Base-by-base conservation (phyloP, 2,329 filamentous ascomycete species). In the Mycogone perniciosa region DNA sequence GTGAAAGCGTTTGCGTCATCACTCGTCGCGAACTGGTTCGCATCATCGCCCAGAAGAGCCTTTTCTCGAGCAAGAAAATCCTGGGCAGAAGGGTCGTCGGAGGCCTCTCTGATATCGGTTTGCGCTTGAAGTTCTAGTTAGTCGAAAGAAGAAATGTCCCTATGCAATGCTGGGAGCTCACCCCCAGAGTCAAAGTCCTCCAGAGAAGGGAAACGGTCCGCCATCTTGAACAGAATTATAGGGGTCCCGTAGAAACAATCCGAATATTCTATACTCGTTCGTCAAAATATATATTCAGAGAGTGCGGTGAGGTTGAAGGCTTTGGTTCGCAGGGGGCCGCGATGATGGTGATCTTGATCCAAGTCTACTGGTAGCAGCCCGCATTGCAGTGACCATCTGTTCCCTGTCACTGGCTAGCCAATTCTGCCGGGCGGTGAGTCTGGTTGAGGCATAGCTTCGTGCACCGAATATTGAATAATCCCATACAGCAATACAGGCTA, bases 11-110 rank as follows among this genome's bases (percentile, higher is more conserved):
- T 77, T 52, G 79, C 75, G 66, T 95, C 89, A 64, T 85, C 83
- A 54, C 82, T 79, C 31, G 88, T 87, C 56, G 86, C 79, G 69
- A 99, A 99, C 74, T 91, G 88, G 62, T 90, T 81, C 54, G 93
- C 93, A 69, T 97, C 93, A 57, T 96, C 93, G 58, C 93, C 93
- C 6, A 99, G 82, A 13, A 86, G 72, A 55, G 90, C 93, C 65
- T 90, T 89, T 74, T 99, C 93, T 60, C 92, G 88, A 56, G 88
- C 84, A 44, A 97, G 82, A 69, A 99, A 97, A 71, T 96, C 89
- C 64, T 89, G 84, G 56, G 81, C 76, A 31, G 85, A 84, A 31
- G 80, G 75, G 7, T 78, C 74, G 55, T 75, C 77, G 56, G 77
- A 75, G 35, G 81, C 69, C 50, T 74, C 76, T 70, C 76, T 79